A percentile compares a stretch with the other conserved stretches of the same genome.
Conservation (phyloP, 2,329 filamentous ascomycete genomes). For the Pseudogymnoascus sp. region DNA sequence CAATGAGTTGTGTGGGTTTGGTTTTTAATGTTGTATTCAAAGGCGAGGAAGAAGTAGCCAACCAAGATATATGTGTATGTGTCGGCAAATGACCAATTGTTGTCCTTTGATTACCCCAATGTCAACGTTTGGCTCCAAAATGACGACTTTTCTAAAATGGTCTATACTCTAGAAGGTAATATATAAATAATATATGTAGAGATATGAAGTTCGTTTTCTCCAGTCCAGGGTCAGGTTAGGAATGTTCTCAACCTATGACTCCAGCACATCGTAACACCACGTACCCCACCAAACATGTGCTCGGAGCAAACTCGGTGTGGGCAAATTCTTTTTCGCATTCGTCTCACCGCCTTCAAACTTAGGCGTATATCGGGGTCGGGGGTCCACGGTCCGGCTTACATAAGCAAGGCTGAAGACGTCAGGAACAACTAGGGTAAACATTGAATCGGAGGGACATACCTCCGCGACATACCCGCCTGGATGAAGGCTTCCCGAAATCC, state of each 20-base stretch:
- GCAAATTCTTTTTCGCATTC: constrained; percentile 8
- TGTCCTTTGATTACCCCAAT: constrained; percentile 4
- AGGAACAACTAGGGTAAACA: not conserved
- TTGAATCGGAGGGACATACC: not conserved
- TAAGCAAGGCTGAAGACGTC: not conserved
- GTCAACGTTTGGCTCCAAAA: not conserved
- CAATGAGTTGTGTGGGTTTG: constrained; percentile 7
- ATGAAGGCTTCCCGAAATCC: not conserved
- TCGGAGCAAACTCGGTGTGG: constrained; percentile 4
- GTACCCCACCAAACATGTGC: not conserved
- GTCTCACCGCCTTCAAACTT: not conserved
- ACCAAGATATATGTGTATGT: not conserved
- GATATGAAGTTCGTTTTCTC: not conserved
- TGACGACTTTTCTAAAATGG: not conserved
- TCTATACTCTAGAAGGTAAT: not conserved
- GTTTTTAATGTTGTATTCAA: constrained; percentile 3
- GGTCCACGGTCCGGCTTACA: not conserved
- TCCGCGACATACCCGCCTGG: constrained; percentile 5
- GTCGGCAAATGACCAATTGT: constrained; percentile 2
- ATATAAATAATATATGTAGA: not conserved
- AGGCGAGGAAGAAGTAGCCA: not conserved
- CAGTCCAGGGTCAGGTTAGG: not conserved
- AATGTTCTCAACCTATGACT: constrained; percentile 3
- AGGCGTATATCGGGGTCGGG: not conserved
- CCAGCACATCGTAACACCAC: not conserved